A percentile compares a stretch with the other conserved stretches of the same genome.
phyloP scores from a whole-genome alignment of 768 basidiomycete species.

The Pisolithus microcarpus region DNA sequence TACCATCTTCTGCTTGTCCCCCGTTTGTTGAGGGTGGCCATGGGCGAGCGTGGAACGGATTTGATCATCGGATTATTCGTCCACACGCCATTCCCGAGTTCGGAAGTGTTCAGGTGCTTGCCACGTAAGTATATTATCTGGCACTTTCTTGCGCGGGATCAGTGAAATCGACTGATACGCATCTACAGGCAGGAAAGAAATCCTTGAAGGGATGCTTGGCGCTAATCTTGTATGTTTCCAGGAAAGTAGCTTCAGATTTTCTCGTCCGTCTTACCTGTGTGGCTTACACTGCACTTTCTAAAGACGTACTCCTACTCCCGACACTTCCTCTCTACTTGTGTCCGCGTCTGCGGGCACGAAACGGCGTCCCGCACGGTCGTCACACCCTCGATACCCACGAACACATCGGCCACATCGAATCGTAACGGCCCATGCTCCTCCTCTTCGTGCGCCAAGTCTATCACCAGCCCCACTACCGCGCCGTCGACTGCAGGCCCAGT shows the following conservation, averaged over 20 bases:
- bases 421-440: not conserved
- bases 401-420: not conserved
- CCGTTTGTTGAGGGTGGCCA: slow-evolving; percentile 65
- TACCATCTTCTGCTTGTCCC: slow-evolving; percentile 94
- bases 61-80: slow-evolving; percentile 83
- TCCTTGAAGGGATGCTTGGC: slow-evolving; percentile 96
- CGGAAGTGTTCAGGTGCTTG: slow-evolving; percentile 91
- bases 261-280: not conserved
- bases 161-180: not conserved
- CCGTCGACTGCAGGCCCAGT: not conserved
- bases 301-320: slow-evolving; percentile 90
- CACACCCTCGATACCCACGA: not conserved
- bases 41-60: slow-evolving; percentile 31
- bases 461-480: not conserved
- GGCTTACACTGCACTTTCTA: not conserved
- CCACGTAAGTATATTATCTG: slow-evolving; percentile 57
- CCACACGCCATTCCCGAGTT: slow-evolving; percentile 96
- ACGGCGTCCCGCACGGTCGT: slow-evolving; percentile 35
- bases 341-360: slow-evolving; percentile 95
- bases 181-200: slow-evolving; percentile 69
- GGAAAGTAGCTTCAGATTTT: slow-evolving; percentile 33
- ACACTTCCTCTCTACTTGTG: slow-evolving; percentile 91
- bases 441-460: slow-evolving; percentile 3
- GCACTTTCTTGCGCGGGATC: no score
- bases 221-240: slow-evolving; percentile 97